These are phyloP conservation scores for Dissophora ornata DNA, from an alignment of 192 early-diverging fungal genomes.

Conservation along the genomic window DNA sequence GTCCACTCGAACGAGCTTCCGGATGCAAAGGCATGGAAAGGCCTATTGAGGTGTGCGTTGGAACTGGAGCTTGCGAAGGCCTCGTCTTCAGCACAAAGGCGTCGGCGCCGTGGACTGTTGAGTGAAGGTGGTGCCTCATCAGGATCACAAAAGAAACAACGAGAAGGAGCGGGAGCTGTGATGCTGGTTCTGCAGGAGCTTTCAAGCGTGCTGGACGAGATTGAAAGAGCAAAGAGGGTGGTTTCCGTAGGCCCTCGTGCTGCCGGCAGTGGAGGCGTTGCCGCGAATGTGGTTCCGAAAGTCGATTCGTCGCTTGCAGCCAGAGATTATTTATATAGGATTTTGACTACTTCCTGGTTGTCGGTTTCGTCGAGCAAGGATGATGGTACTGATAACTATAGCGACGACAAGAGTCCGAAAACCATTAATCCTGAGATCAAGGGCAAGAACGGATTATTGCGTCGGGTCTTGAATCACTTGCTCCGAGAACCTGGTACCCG, in stretches of 20 bases:
- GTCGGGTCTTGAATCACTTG: constrained; percentile 36
- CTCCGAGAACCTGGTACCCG: background rate
- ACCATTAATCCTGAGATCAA: constrained; percentile 24
- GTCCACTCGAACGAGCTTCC: constrained; percentile 11
- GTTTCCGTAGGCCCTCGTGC: background rate
- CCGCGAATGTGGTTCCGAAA: background rate
- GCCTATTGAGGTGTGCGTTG: constrained; percentile 32
- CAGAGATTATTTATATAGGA: constrained; percentile 19
- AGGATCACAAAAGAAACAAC: background rate
- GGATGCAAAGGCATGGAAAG: constrained; percentile 52
- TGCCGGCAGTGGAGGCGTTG: too few species aligned
- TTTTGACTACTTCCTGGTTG: constrained; percentile 30
- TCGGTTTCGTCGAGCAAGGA: background rate
- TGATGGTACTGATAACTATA: background rate
- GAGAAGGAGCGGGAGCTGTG: background rate
- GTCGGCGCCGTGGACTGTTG: background rate
- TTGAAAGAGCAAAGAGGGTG: background rate
- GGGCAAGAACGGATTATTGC: constrained; percentile 37
- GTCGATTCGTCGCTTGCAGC: background rate
- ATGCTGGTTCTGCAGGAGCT: constrained; percentile 24
- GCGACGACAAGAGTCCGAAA: background rate
- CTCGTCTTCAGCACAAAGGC: background rate
- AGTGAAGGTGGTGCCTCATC: too few species aligned
- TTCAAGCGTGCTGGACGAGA: constrained; percentile 9
- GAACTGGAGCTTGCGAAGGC: constrained; percentile 11